Evolutionary conservation across 768 basidiomycete genomes (phyloP), one percentile per base, ranked within the genome.

Genomic region (Lentinula aciculospora): DNA sequence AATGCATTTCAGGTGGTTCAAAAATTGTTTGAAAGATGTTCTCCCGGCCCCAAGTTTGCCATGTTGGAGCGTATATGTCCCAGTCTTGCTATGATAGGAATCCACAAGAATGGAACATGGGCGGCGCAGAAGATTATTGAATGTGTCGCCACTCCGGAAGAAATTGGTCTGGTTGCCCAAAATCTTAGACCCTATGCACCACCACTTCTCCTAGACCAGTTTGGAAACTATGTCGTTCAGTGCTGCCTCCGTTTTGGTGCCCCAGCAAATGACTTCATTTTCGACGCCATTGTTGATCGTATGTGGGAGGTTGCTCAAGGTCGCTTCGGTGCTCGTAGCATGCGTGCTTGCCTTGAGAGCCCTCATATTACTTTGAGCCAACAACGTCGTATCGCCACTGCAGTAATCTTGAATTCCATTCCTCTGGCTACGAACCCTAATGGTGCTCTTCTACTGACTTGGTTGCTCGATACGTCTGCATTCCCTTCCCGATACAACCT

Each of bases 21-120:
- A 78, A 98, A 98, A 71, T 75, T 99, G 13, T 99, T 96, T 65
- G 96, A 98, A 71, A 87, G 83, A 66, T 93, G 92, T 67, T 90
- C 92, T 13, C 72, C 84, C 37, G 73, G 66, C 3, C 86, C 94
- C 29, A 80, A 94, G 63, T 81, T 92, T 61, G 86, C 87, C 15
- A 95, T 99, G 91, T 77, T 99, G 56, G 95, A 98, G 65, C 86
- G 95, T 49, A 88, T 98, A 60, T 82, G 85, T 3, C 97, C 97
- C 48, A 90, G 96, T 69, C 77, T 99, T 39, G 96, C 96, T 23
- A 92, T 92, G 84, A 97, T 98, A 62, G 97, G 97, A 27, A 94
- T 96, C 57, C 97, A 99, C 79, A 98, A 98, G 78, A 98, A 99
- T 63, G 97, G 97, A 28, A 99, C 97, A 0, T 98, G 97, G 97